A percentile compares a stretch with the other conserved stretches of the same genome.
These are phyloP conservation scores for Thecaphora thlaspeos DNA, from an alignment of 1,284 basidiomycete genomes.

Conservation along the genomic window DNA sequence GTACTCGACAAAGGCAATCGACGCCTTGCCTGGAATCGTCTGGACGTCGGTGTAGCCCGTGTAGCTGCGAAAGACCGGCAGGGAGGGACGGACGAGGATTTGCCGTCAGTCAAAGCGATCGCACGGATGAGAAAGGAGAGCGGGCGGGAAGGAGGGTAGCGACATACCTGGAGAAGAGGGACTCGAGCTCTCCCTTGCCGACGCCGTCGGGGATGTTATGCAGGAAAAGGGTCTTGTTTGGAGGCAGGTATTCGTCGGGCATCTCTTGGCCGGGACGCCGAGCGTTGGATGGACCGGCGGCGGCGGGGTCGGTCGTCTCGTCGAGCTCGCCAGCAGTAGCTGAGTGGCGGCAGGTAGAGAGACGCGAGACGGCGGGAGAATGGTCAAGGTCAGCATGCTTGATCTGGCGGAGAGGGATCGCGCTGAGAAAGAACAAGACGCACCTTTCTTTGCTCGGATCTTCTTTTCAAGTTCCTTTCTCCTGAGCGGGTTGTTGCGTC, in stretches of 20 bases:
- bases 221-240: slow-evolving; percentile 97
- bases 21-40: slow-evolving; percentile 51
- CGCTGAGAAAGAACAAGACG: too few species aligned
- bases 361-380: slow-evolving; percentile 1
- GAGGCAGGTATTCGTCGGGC: slow-evolving; percentile 98
- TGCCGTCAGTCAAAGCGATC: too few species aligned
- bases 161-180: slow-evolving; percentile 46
- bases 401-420: too few species aligned
- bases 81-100: background rate
- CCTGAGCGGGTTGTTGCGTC: slow-evolving; percentile 34
- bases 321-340: slow-evolving; percentile 34
- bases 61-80: slow-evolving; percentile 13
- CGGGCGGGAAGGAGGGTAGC: background rate
- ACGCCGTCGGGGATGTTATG: slow-evolving; percentile 62
- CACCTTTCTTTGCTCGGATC: slow-evolving; percentile 21
- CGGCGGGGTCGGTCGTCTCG: slow-evolving; percentile 11
- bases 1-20: slow-evolving; percentile 56
- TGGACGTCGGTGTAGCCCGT: slow-evolving; percentile 49
- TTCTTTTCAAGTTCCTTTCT: slow-evolving; percentile 38
- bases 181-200: slow-evolving; percentile 41
- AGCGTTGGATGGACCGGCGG: slow-evolving; percentile 6
- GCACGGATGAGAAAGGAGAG: background rate
- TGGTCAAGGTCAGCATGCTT: too few species aligned
- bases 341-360: slow-evolving; percentile 1
- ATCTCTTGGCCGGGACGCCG: slow-evolving; percentile 60